phyloP scores from a whole-genome alignment of 176 grass and related monocot genomes.

The Bonia amplexicaulis region DNA sequence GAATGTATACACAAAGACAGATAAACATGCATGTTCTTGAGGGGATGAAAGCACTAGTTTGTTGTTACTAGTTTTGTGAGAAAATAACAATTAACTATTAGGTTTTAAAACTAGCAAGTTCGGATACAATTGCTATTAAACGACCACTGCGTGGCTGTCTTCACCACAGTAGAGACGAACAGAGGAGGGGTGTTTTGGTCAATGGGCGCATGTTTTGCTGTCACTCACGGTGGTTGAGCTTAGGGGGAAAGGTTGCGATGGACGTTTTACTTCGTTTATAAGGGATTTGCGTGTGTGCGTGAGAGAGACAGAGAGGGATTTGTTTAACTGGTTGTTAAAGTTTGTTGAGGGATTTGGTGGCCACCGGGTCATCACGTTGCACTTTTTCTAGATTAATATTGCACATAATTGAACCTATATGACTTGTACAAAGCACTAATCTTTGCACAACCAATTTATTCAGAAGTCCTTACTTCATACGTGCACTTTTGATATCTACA shows the following conservation, averaged over 20 bases:
- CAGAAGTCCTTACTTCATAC: not conserved
- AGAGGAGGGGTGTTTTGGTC: constrained; percentile 26
- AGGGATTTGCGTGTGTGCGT: not conserved
- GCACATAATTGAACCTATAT: not conserved
- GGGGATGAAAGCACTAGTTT: too few relatives aligned
- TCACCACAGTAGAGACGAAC: too few relatives aligned
- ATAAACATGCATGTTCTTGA: too few relatives aligned
- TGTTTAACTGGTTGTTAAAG: constrained; percentile 28
- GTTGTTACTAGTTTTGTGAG: not conserved
- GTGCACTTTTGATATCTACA: not conserved
- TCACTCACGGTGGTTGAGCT: constrained; percentile 39
- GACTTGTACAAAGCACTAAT: not conserved
- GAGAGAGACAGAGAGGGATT: not conserved
- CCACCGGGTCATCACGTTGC: not conserved
- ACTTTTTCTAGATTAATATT: constrained; percentile 5
- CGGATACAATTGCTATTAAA: not conserved
- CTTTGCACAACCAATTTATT: not conserved
- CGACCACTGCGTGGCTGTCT: not conserved
- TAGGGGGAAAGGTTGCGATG: not conserved
- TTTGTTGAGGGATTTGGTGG: constrained; percentile 20
- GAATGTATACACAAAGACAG: too few relatives aligned
- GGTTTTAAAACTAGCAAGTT: not conserved
- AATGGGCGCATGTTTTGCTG: constrained; percentile 25
- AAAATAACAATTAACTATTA: not conserved
- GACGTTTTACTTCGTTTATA: constrained; percentile 39